These are phyloP conservation scores for Daldinia childiae DNA, from an alignment of 495 filamentous ascomycete genomes.

Conservation along the genomic window DNA sequence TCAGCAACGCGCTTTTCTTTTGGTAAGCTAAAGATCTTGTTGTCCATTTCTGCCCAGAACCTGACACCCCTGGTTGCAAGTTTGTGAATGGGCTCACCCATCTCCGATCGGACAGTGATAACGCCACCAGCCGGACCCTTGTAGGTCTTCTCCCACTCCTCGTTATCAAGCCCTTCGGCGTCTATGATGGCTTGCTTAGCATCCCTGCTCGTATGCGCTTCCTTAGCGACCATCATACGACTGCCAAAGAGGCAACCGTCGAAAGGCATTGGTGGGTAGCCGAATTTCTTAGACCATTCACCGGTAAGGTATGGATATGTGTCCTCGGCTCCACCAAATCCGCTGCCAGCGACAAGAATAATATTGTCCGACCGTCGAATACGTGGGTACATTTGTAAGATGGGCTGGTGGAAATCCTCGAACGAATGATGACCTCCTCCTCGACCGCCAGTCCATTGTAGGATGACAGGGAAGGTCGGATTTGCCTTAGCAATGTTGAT, in stretches of 20 bases:
- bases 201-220: conserved; percentile 90
- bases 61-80: conserved; percentile 91
- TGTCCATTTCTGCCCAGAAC: conserved; percentile 98
- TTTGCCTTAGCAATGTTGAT: conserved; percentile 94
- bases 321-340: conserved; percentile 89
- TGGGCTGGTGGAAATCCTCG: conserved; percentile 93
- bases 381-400: conserved; percentile 88
- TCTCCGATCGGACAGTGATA: conserved; percentile 96
- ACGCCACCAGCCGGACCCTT: conserved; percentile 90
- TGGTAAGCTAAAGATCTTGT: conserved; percentile 95
- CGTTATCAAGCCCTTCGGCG: conserved; percentile 85
- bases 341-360: conserved; percentile 88
- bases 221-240: conserved; percentile 94
- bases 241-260: conserved; percentile 91
- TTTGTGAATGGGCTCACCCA: conserved; percentile 99
- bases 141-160: conserved; percentile 97
- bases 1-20: conserved; percentile 93
- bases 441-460: conserved; percentile 95
- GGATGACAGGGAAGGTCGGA: conserved; percentile 85
- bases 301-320: conserved; percentile 95
- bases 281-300: conserved; percentile 82
- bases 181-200: conserved; percentile 96
- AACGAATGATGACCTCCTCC: conserved; percentile 95
- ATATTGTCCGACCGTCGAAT: conserved; percentile 86
- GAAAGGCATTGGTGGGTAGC: conserved; percentile 93